Base-by-base conservation (phyloP, 2,329 filamentous ascomycete genomes). In the Pezicula radicicola region DNA sequence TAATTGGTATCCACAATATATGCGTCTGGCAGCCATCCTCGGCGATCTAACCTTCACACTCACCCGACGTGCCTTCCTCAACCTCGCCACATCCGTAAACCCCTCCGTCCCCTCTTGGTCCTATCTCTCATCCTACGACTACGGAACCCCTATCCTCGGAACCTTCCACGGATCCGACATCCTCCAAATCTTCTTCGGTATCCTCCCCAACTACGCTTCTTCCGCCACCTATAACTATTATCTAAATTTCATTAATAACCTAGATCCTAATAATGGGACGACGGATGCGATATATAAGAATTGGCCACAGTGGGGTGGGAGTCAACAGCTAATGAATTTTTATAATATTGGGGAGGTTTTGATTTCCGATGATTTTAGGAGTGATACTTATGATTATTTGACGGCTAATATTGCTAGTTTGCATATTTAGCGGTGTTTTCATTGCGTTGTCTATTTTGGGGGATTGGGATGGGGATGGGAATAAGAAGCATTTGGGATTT, bases 21-120 rank as follows among this genome's bases (percentile, higher is more conserved):
- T 92, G 69, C 85, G 87, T 13, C 72, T 91, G 0, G 84, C 87
- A 2, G 88, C 89, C 35, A 80, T 93, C 27, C 72, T 92, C 0
- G 89, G 89, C 13, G 89, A 94, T 63, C 62, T 91, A 0, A 81
- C 81, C 2, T 93, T 94, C 69, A 92, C 85, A 0, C 75, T 94
- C 0, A 81, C 83, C 0, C 82, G 89, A 1, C 83, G 89, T 15
- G 54, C 77, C 5, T 85, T 89, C 66, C 78, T 94, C 19, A 63
- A 75, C 12, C 52, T 63, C 0, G 67, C 81, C 2, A 62, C 66
- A 0, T 49, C 69, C 1, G 69, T 72, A 12, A 76, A 83, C 55
- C 83, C 84, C 0, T 60, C 68, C 30, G 81, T 91, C 0, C 83
- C 84, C 0, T 72, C 75, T 1, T 94, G 88, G 88, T 89, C 85